A percentile compares a stretch with the other conserved stretches of the same genome.
Evolutionary conservation across 331 rosid genomes (phyloP).

Genomic region (Spiraea crenata): DNA sequence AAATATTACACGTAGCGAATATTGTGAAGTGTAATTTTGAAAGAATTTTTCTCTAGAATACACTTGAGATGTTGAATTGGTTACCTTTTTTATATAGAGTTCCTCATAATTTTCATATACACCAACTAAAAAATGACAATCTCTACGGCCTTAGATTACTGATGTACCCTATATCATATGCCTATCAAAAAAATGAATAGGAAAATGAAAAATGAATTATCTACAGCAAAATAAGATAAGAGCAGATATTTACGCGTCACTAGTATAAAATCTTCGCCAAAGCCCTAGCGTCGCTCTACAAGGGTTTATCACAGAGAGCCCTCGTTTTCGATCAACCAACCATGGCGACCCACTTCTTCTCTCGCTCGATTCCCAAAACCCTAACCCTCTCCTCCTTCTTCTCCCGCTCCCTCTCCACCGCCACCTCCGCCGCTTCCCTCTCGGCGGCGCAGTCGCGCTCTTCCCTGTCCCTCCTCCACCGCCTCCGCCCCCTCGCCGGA

Average conservation of each 20-base stretch:
- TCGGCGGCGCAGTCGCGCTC: constrained; percentile 23
- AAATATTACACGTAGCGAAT: no score
- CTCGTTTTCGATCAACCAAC: constrained; percentile 9
- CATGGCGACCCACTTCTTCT: constrained; percentile 62
- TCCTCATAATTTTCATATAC: no score
- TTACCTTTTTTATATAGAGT: no score
- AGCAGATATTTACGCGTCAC: neutral
- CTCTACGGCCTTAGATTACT: no score
- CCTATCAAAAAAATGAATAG: no score
- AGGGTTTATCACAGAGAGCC: constrained; percentile 42
- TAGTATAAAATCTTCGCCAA: constrained; percentile 8
- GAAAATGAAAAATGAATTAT: no score
- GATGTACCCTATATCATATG: no score
- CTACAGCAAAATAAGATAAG: no score
- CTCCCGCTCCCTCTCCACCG: constrained; percentile 46
- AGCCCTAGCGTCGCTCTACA: constrained; percentile 13
- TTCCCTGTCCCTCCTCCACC: constrained; percentile 48
- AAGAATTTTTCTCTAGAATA: no score
- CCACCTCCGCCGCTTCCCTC: constrained; percentile 26
- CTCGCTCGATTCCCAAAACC: constrained; percentile 63
- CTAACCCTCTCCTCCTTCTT: constrained; percentile 43
- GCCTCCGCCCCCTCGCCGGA: constrained; percentile 61
- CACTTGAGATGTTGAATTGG: no score
- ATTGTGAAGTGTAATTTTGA: no score
- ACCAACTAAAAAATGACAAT: no score